phyloP scores from a whole-genome alignment of 2,329 filamentous ascomycete species.

The Sphaerostilbella broomeana region DNA sequence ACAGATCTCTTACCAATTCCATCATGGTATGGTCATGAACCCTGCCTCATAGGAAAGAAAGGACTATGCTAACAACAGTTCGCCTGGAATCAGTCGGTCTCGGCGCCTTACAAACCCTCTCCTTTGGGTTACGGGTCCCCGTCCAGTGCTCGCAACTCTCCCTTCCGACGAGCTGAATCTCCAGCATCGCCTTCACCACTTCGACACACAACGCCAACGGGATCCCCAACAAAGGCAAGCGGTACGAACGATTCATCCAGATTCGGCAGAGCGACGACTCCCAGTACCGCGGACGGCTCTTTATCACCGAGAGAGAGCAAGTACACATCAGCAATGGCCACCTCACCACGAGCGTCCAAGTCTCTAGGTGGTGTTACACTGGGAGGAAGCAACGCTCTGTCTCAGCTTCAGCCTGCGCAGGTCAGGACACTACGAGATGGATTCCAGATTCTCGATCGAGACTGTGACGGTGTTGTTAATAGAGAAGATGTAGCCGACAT shows the following conservation, averaged over 20 bases:
- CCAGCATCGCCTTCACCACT: conserved; percentile 60
- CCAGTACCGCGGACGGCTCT: conserved; percentile 31
- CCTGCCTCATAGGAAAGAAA: conserved; percentile 20
- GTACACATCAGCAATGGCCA: conserved; percentile 26
- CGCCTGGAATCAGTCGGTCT: conserved; percentile 42
- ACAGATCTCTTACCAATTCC: conserved; percentile 10
- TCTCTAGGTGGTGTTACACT: conserved; percentile 39
- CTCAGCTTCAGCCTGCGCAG: conserved; percentile 72
- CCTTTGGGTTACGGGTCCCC: conserved; percentile 65
- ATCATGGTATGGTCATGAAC: conserved; percentile 26
- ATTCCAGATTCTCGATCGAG: conserved; percentile 86
- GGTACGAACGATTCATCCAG: conserved; percentile 23
- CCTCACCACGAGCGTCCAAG: conserved; percentile 32
- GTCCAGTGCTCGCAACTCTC: conserved; percentile 48
- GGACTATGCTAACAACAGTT: conserved; percentile 18
- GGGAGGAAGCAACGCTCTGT: conserved; percentile 50
- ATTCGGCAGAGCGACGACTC: conserved; percentile 36
- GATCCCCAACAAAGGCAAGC: conserved; percentile 40
- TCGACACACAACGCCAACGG: conserved; percentile 57
- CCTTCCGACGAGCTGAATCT: conserved; percentile 56
- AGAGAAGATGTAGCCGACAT: conserved; percentile 82
- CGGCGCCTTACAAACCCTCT: conserved; percentile 60
- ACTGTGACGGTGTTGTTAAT: conserved; percentile 77
- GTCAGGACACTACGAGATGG: conserved; percentile 84
- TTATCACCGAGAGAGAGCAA: conserved; percentile 32